Conservation (phyloP, 208 protist species). For the Strigomonas galati region DNA sequence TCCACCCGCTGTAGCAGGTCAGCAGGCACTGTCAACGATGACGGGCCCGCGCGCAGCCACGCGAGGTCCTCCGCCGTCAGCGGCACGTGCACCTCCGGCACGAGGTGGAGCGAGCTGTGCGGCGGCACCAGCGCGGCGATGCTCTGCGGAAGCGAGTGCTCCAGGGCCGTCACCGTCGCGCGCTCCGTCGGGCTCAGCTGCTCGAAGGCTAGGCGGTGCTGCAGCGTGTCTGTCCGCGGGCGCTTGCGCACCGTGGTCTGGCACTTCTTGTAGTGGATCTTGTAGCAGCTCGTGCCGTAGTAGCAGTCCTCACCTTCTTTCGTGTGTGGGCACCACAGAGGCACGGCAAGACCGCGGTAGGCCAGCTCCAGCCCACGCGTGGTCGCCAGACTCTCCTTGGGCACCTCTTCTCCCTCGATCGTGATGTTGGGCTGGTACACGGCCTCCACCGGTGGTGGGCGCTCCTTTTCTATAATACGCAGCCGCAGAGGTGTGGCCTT, state of each 20-base stretch:
- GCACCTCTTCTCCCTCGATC: constrained; percentile 62
- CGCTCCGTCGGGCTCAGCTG: constrained; percentile 23
- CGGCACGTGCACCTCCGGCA: constrained; percentile 30
- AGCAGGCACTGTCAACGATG: constrained; percentile 15
- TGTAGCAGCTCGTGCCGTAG: constrained; percentile 67
- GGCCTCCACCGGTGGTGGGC: constrained; percentile 56
- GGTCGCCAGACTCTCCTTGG: constrained; percentile 55
- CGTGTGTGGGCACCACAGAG: constrained; percentile 74
- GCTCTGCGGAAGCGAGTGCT: constrained; percentile 12
- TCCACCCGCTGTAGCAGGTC: constrained; percentile 24
- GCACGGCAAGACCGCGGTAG: constrained; percentile 58
- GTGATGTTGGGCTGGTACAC: constrained; percentile 74
- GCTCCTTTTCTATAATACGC: constrained; percentile 71
- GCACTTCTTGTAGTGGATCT: constrained; percentile 45
- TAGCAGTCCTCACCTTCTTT: constrained; percentile 56
- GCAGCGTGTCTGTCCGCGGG: constrained; percentile 19
- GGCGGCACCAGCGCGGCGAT: constrained; percentile 8
- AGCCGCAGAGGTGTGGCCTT: constrained; percentile 47
- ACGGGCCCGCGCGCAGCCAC: not conserved
- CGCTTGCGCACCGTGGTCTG: constrained; percentile 78
- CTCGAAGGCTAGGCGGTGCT: constrained; percentile 26
- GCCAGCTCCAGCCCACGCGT: constrained; percentile 76
- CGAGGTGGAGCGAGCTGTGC: not conserved
- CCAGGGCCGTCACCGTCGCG: not conserved
- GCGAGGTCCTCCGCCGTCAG: constrained; percentile 24